These are phyloP conservation scores for Skeletonema menzelii DNA, from an alignment of 108 stramenopile species.

Conservation along the genomic window DNA sequence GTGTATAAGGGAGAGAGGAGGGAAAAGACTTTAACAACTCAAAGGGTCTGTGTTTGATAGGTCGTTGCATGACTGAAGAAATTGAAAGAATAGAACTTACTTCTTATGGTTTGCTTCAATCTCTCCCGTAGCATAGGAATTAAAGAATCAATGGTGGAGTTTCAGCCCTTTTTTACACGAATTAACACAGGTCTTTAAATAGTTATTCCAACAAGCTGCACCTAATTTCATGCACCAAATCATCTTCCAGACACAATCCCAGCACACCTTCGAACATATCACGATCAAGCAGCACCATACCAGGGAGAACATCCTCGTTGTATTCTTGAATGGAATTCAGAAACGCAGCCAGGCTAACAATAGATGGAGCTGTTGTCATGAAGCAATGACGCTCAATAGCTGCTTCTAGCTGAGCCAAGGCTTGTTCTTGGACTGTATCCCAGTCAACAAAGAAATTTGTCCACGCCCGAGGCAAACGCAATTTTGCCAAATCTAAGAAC, in stretches of 20 bases:
- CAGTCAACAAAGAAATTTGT: background rate
- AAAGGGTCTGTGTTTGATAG: no score
- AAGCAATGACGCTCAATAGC: conserved; percentile 1
- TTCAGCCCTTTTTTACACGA: background rate
- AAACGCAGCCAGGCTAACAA: background rate
- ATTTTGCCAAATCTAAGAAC: conserved; percentile 4
- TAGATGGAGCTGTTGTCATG: background rate
- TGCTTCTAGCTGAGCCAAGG: background rate
- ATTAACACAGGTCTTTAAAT: background rate
- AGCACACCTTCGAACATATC: background rate
- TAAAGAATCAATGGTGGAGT: background rate
- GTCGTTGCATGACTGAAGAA: no score
- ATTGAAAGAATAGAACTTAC: no score
- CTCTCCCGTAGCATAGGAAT: background rate
- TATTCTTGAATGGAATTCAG: background rate
- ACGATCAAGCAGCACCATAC: background rate
- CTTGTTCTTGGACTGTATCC: background rate
- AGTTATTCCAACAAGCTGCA: background rate
- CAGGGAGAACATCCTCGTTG: background rate
- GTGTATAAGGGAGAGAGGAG: background rate
- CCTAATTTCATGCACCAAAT: background rate
- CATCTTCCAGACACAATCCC: background rate
- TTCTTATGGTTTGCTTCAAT: no score
- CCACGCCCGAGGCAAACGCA: background rate
- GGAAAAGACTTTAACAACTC: background rate